Percentiles rank a stretch among this genome's conserved stretches.
phyloP scores from a whole-genome alignment of 116 monocot genomes.

The Thalassia testudinum region DNA sequence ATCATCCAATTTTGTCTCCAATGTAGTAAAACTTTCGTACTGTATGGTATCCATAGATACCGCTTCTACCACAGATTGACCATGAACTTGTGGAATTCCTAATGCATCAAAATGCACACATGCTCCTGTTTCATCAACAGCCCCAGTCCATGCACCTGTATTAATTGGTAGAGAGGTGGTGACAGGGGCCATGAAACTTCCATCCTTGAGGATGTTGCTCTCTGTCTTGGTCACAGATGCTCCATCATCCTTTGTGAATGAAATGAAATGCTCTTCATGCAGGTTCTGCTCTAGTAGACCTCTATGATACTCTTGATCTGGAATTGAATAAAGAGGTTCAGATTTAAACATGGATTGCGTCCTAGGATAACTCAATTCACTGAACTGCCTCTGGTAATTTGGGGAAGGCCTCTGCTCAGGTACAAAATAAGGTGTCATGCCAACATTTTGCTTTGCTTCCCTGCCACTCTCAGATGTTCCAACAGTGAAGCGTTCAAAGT shows the following conservation, averaged over 20 bases:
- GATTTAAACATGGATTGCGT: conserved; percentile 22
- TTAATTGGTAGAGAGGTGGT: too few relatives aligned
- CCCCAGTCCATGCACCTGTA: too few relatives aligned
- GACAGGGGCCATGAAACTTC: too few relatives aligned
- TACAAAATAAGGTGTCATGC: conserved; percentile 30
- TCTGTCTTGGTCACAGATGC: conserved; percentile 5
- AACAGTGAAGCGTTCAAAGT: conserved; percentile 7
- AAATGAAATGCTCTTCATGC: conserved; percentile 9
- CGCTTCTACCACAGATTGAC: too few relatives aligned
- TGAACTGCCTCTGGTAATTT: conserved; percentile 21
- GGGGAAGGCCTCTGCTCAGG: conserved; percentile 13
- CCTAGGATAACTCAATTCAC: conserved; percentile 36
- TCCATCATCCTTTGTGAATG: conserved; percentile 9
- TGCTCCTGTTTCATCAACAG: too few relatives aligned
- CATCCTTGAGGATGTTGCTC: too few relatives aligned
- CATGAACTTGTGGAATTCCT: too few relatives aligned
- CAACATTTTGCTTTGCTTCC: conserved; percentile 1
- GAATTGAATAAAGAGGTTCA: conserved; percentile 15
- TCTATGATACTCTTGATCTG: conserved; percentile 22
- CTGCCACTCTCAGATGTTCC: conserved; percentile 5
- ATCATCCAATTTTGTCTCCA: too few relatives aligned
- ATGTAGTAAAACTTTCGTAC: too few relatives aligned
- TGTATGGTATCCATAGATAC: too few relatives aligned
- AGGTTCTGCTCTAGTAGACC: conserved; percentile 12
- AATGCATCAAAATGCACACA: too few relatives aligned